Conservation (phyloP, 176 grass and related monocot genomes). For the Alloteropsis semialata region DNA sequence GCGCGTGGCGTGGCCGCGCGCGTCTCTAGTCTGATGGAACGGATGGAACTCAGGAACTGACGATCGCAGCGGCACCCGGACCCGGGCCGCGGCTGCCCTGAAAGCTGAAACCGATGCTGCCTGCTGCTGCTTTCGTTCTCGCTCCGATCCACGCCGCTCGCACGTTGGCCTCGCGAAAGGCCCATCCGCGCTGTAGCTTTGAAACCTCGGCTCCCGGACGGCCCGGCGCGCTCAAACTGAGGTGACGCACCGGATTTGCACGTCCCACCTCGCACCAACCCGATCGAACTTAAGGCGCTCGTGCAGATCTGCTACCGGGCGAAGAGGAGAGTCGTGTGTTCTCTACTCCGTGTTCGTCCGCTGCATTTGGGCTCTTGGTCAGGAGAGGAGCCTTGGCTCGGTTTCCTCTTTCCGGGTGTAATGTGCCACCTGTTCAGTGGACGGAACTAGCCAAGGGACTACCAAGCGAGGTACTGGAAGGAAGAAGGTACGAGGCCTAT, state of each 20-base stretch:
- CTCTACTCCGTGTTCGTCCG: neutral
- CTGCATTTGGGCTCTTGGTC: neutral
- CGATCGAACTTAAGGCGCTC: neutral
- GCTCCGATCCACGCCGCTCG: too few species aligned
- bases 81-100: too few species aligned
- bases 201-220: neutral
- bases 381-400: neutral
- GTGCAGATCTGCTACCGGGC: neutral
- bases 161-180: conserved; percentile 27
- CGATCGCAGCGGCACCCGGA: too few species aligned
- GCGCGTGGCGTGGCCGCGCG: too few species aligned
- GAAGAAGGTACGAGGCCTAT: neutral
- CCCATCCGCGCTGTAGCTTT: conserved; percentile 14
- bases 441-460: neutral
- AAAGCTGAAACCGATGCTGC: neutral
- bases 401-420: neutral
- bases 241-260: neutral
- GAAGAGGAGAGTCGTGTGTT: neutral
- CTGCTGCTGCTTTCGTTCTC: neutral
- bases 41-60: too few species aligned
- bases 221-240: neutral
- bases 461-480: neutral
- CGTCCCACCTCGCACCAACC: neutral
- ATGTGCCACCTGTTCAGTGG: neutral
- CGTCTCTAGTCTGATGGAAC: too few species aligned